Conservation (phyloP, 106 monocot species). For the Hemerocallis citrina region DNA sequence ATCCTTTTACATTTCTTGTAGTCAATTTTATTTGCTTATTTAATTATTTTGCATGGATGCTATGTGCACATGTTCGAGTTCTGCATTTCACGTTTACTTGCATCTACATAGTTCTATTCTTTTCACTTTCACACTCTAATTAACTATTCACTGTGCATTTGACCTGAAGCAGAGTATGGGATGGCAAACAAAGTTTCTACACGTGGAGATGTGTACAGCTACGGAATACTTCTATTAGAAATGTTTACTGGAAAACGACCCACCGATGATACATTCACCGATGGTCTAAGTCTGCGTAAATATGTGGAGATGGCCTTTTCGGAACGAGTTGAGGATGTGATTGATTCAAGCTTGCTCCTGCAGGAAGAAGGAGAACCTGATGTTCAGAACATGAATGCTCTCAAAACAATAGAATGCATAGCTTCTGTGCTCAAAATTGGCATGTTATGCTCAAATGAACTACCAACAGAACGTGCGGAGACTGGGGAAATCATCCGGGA, state of each 20-base stretch:
- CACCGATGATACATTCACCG: constrained; percentile 18
- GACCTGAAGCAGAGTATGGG: constrained; percentile 51
- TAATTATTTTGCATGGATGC: no score
- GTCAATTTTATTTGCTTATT: no score
- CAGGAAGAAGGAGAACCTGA: background rate
- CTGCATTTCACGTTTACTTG: no score
- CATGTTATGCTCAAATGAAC: constrained; percentile 13
- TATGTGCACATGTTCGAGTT: no score
- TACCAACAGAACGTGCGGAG: constrained; percentile 11
- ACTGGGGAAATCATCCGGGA: constrained; percentile 10
- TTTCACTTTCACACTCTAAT: no score
- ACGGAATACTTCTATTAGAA: constrained; percentile 38
- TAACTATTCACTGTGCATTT: no score
- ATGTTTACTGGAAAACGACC: constrained; percentile 42
- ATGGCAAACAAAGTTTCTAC: constrained; percentile 10
- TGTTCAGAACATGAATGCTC: background rate
- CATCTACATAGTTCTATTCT: no score
- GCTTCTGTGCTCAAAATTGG: constrained; percentile 15
- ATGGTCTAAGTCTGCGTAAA: constrained; percentile 17
- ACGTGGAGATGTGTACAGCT: constrained; percentile 40
- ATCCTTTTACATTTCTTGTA: no score
- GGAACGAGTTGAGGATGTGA: constrained; percentile 4
- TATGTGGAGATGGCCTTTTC: constrained; percentile 27
- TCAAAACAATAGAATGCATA: background rate
- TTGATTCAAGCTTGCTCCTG: background rate